Conservation (phyloP, 2,329 filamentous ascomycete genomes). For the Cadophora gregata region DNA sequence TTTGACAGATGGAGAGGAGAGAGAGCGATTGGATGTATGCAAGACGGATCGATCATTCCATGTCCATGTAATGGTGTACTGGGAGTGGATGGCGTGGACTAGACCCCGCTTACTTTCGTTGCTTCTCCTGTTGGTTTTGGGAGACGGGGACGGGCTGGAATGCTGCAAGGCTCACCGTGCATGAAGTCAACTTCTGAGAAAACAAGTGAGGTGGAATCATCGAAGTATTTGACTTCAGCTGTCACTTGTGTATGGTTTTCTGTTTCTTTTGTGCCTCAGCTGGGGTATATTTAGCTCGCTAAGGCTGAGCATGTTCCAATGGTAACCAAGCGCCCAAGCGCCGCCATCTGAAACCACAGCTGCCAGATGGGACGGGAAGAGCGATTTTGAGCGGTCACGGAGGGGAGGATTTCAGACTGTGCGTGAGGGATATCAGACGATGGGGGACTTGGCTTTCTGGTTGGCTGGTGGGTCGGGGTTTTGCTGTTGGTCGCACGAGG, state of each 20-base stretch:
- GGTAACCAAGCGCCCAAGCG: slow-evolving; percentile 14
- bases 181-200: not conserved
- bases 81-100: slow-evolving; percentile 5
- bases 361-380: not conserved
- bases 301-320: not conserved
- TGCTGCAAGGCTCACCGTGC: not conserved
- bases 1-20: not conserved
- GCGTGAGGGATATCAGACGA: not conserved
- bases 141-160: not conserved
- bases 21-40: slow-evolving; percentile 1
- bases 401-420: not conserved
- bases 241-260: not conserved
- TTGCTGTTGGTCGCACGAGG: not conserved
- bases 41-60: slow-evolving; percentile 2
- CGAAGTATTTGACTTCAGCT: not conserved
- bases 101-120: not conserved
- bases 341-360: not conserved
- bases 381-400: not conserved
- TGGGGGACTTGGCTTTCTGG: not conserved
- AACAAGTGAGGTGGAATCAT: not conserved
- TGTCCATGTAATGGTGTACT: not conserved
- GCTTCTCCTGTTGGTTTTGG: not conserved
- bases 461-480: not conserved
- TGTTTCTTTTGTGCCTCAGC: not conserved
- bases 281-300: slow-evolving; percentile 2